Conservation (phyloP, 352 stramenopile genomes). For the Phytophthora citrophthora region DNA sequence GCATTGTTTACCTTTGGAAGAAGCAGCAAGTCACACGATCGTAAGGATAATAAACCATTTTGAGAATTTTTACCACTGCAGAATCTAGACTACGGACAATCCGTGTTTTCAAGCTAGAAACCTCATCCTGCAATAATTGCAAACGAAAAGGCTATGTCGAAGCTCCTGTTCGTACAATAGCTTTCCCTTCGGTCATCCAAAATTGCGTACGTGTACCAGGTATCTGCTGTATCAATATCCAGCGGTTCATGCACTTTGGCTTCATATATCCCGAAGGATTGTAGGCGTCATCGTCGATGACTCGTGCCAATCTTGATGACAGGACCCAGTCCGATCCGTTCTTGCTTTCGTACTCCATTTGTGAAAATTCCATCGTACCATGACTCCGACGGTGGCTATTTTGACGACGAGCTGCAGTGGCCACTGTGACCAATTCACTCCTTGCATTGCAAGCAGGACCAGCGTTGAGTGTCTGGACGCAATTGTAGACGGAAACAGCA, state of each 20-base stretch:
- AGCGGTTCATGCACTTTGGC: conserved; percentile 3
- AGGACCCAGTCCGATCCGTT: no score
- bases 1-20: not conserved
- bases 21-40: not conserved
- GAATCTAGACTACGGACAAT: no score
- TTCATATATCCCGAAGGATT: conserved; percentile 8
- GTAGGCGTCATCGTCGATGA: not conserved
- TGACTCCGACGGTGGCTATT: no score
- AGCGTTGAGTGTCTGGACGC: not conserved
- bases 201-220: no score
- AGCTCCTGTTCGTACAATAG: no score
- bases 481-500: not conserved
- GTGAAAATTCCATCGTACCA: not conserved
- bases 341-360: not conserved
- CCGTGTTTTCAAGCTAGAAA: no score
- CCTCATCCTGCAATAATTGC: no score
- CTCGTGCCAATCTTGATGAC: not conserved
- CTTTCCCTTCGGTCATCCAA: no score
- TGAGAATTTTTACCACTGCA: not conserved
- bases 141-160: no score
- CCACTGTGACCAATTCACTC: conserved; percentile 2
- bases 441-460: not conserved
- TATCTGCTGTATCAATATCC: conserved; percentile 1
- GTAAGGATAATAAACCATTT: not conserved
- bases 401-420: conserved; percentile 10